Evolutionary conservation across 257 asterid genomes (phyloP), one percentile per base, ranked within the genome.

Genomic region (Dorcoceras hygrometricum): DNA sequence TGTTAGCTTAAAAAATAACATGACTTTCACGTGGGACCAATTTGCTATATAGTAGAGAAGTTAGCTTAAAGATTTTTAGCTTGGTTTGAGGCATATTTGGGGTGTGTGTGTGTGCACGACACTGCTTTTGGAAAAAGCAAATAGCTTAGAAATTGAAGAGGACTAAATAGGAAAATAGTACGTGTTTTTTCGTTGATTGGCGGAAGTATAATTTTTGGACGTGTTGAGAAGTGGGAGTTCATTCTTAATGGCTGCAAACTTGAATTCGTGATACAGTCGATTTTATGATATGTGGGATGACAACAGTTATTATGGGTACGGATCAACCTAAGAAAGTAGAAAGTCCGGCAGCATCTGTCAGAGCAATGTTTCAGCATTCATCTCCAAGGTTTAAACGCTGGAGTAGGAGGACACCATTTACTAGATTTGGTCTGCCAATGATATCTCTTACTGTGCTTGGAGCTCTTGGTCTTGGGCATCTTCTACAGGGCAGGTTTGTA

Each of bases 371-470:
- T 72, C 76, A 63, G 68, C 69, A 72, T 31, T 63, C 82, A 32
- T 65, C 80, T 59, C 68, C 85, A 19, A 78, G 76, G 70, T 90
- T 83, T 86, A 83, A 74, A 73, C 88, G 97, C 26, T 86, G 87
- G 91, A 94, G 98, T 25, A 79, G 98, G 77, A 79, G 28, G 66
- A 75, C 96, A 0, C 98, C 98, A 0, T 90, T 93, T 71, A 24
- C 85, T 71, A 86, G 96, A 83, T 93, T 87, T 73, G 97, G 98
- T 59, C 91, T 89, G 66, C 97, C 97, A 0, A 87, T 93, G 94
- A 93, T 93, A 76, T 93, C 97, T 18, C 86, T 93, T 58, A 88
- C 95, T 39, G 97, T 93, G 67, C 67, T 93, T 61, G 99, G 99
- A 43, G 81, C 97, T 34, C 78, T 93, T 18, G 99, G 99, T 27